These are phyloP conservation scores for Scytalidium lignicola DNA, from an alignment of 2,329 filamentous ascomycete genomes.

Conservation along the genomic window DNA sequence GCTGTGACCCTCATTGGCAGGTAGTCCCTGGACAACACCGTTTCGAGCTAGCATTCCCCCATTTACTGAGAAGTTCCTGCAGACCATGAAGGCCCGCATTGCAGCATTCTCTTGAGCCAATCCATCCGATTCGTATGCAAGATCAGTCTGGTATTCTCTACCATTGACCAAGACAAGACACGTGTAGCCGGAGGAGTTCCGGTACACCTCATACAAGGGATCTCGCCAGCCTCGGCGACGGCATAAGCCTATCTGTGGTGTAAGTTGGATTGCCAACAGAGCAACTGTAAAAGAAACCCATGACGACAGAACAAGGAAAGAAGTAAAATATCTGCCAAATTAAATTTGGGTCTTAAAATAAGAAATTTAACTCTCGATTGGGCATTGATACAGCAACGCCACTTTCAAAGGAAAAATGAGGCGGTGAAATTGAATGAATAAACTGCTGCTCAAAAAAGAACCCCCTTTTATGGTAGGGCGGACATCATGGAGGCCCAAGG, in stretches of 20 bases:
- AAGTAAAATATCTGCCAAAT: not conserved
- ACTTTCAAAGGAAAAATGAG: not conserved
- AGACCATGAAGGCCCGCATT: conserved; percentile 95
- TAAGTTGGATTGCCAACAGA: conserved; percentile 18
- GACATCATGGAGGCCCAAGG: conserved; percentile 4
- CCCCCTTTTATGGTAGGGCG: conserved; percentile 7
- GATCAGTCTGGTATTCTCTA: conserved; percentile 90
- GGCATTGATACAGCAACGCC: not conserved
- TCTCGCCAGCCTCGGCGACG: conserved; percentile 90
- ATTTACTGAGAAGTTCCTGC: conserved; percentile 94
- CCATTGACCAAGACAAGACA: conserved; percentile 95
- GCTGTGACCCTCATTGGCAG: conserved; percentile 35
- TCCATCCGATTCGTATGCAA: conserved; percentile 73
- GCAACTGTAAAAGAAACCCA: conserved; percentile 2
- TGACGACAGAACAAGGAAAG: not conserved
- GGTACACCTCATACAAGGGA: conserved; percentile 81
- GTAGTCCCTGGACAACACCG: conserved; percentile 62
- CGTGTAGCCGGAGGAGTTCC: conserved; percentile 68
- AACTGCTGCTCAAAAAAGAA: conserved; percentile 18
- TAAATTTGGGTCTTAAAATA: not conserved
- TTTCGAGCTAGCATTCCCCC: conserved; percentile 80
- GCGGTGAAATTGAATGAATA: conserved; percentile 26
- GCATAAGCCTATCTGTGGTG: conserved; percentile 68
- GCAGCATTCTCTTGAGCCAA: conserved; percentile 90
- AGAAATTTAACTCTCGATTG: not conserved